Base-by-base conservation (phyloP, 805 yeast species). In the Maudiozyma barnettii region DNA sequence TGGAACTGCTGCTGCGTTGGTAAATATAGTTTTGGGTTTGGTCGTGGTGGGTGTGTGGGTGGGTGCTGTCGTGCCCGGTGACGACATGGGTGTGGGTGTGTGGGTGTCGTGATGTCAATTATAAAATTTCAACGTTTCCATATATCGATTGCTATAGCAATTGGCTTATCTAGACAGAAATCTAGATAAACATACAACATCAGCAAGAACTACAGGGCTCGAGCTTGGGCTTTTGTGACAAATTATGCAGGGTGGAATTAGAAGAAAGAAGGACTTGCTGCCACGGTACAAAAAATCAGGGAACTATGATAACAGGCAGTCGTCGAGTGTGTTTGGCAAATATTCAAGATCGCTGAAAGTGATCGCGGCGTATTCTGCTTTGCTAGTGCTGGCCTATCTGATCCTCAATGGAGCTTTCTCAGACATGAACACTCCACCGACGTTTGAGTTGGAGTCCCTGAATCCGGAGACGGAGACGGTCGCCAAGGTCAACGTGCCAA, bases 311-410 rank as follows among this genome's bases (percentile, higher is more conserved):
- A 51, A 49, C 29, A 56, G 62, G 41, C 50, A 47, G 22, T n/a
- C n/a, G n/a, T n/a, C n/a, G n/a, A n/a, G n/a, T n/a, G 54, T 58
- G 30, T 47, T 51, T 39, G 21, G 40, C 3, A 73, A 79, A 3
- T 76, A 76, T 22, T 70, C 71, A 70, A 21, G 31, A 21, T 14
- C 16, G 18, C 6, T 39, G 29, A 73, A 74, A 54, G 74, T 73
- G 48, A 49, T 72, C 21, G 13, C 73, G 1, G 65, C 64, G 1
- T 76, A 76, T 52, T 43, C 68, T 5, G 13, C 65, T 5, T 55
- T 71, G 8, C 56, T 75, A 41, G 30, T 54, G 16, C 30, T 62
- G 4, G 50, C 73, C 16, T 70, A 68, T 4, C 50, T 63, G 3
- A 45, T 70, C 35, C 57, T 73, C 21, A 47, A 51, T 22, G 12